Base-by-base conservation (phyloP, 2,329 filamentous ascomycete genomes). In the Verticillium nonalfalfae region DNA sequence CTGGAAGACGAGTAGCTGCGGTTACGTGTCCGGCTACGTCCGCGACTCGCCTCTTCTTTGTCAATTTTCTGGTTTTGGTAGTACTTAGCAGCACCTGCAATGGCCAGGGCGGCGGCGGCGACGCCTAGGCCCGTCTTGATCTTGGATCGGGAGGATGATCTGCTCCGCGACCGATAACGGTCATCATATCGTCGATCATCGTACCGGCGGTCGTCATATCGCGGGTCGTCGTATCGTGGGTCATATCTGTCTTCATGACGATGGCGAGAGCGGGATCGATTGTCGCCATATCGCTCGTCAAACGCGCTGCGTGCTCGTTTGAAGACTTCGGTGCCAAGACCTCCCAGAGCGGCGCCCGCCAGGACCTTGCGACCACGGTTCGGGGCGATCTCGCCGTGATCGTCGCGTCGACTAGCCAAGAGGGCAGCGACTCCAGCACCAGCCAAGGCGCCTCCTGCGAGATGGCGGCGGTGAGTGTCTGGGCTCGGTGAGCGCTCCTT, bases 31-130 rank as follows among this genome's bases (percentile, higher is more conserved):
- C 81, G 79, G 67, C 81, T 81, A 55, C 85, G 82, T 10, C 86
- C 86, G 58, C 86, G 82, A 33, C 68, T 75, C 14, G 78, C 71
- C 67, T 88, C 85, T 65, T 87, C 85, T 68, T 82, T 85, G 55
- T 87, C 83, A 55, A 82, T 72, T 68, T 85, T 86, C 72, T 79
- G 83, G 66, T 81, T 80, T 64, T 87, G 81, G 69, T 84, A 82
- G 68, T 87, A 87, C 69, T 88, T 87, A 64, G 85, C 81, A 5
- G 85, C 85, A n/a, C 85, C 86, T 3, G 85, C 85, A 21, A 86
- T 83, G 7, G 85, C 86, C 31, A 88, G 77, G 15, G 85, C 85
- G 26, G 86, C 85, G 10, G 85, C 85, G 9, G 86, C 86, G 52
- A 88, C 78, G 36, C 85, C 86, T 26, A 88, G 75, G 26, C 85